phyloP scores from a whole-genome alignment of 2,329 filamentous ascomycete species.

The Calonectria ilicicola region DNA sequence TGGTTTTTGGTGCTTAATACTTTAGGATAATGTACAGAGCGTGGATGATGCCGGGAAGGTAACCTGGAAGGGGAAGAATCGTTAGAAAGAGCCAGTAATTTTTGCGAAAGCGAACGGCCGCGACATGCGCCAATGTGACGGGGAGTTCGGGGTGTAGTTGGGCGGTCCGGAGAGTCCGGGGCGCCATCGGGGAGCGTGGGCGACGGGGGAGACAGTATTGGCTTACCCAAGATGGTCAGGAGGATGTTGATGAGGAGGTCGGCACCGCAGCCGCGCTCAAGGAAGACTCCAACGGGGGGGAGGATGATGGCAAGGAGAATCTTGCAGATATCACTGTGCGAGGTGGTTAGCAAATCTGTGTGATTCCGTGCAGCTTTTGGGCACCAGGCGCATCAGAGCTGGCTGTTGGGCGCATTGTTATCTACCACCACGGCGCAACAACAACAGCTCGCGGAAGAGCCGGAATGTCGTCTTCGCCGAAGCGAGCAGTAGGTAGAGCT shows the following conservation, averaged over 20 bases:
- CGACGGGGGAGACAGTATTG: slow-evolving; percentile 13
- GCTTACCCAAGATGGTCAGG: slow-evolving; percentile 77
- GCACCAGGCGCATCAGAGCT: not conserved
- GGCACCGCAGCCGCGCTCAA: slow-evolving; percentile 89
- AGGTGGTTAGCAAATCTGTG: slow-evolving; percentile 20
- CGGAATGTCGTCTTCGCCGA: slow-evolving; percentile 33
- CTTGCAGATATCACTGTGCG: slow-evolving; percentile 68
- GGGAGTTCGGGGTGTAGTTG: not conserved
- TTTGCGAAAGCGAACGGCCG: not conserved
- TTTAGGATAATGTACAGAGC: slow-evolving; percentile 94
- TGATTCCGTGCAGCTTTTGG: not conserved
- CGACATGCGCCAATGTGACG: not conserved
- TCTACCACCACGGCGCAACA: slow-evolving; percentile 12
- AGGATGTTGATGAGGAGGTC: slow-evolving; percentile 95
- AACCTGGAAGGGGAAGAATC: slow-evolving; percentile 50
- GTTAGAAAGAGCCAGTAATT: slow-evolving; percentile 23
- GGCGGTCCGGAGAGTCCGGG: slow-evolving; percentile 45
- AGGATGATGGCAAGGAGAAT: slow-evolving; percentile 90
- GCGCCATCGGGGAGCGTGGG: slow-evolving; percentile 36
- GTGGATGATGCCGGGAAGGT: slow-evolving; percentile 89
- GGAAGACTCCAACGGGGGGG: slow-evolving; percentile 91
- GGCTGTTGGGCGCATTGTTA: not conserved
- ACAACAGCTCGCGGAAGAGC: slow-evolving; percentile 28
- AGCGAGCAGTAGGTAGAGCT: slow-evolving; percentile 36
- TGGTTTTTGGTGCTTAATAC: slow-evolving; percentile 67